Percentiles rank a stretch among this genome's conserved stretches.
Evolutionary conservation across 2,329 filamentous ascomycete species (phyloP).

Genomic region (Scytalidium sp.): DNA sequence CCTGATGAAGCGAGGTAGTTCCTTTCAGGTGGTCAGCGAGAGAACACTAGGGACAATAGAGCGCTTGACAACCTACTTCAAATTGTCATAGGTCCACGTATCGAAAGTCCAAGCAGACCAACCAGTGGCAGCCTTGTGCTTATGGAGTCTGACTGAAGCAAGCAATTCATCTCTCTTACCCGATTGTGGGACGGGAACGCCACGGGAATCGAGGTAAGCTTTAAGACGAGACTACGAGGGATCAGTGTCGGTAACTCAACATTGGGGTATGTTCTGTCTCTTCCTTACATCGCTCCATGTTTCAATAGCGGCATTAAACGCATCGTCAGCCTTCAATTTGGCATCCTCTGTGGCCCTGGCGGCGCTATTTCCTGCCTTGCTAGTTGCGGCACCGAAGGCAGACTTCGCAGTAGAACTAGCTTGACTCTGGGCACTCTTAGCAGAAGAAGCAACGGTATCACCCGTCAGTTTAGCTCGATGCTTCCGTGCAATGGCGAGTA

Average conservation of each 20-base stretch:
- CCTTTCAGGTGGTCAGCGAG: constrained; percentile 7
- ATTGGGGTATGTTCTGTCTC: not conserved
- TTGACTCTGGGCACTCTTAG: constrained; percentile 67
- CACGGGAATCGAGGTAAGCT: constrained; percentile 73
- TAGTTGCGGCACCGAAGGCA: constrained; percentile 69
- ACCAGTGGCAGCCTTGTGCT: constrained; percentile 65
- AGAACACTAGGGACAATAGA: not conserved
- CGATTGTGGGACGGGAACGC: constrained; percentile 69
- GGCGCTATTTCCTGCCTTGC: constrained; percentile 72
- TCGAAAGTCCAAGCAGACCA: constrained; percentile 78
- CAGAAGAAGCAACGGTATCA: constrained; percentile 56
- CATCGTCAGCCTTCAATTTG: constrained; percentile 58
- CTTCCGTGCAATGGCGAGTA: constrained; percentile 86
- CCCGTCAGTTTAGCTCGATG: constrained; percentile 71
- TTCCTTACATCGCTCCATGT: constrained; percentile 63
- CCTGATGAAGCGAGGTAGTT: constrained; percentile 51
- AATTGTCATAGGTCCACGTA: constrained; percentile 68
- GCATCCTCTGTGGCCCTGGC: constrained; percentile 72
- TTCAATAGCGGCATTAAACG: constrained; percentile 60
- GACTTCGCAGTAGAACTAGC: constrained; percentile 62
- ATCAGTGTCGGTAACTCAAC: constrained; percentile 4
- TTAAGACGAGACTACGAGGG: constrained; percentile 57
- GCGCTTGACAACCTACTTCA: constrained; percentile 46
- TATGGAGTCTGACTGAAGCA: constrained; percentile 69
- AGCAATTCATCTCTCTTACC: constrained; percentile 71